phyloP scores from a whole-genome alignment of 306 rosid species.

The Rosa persica region DNA sequence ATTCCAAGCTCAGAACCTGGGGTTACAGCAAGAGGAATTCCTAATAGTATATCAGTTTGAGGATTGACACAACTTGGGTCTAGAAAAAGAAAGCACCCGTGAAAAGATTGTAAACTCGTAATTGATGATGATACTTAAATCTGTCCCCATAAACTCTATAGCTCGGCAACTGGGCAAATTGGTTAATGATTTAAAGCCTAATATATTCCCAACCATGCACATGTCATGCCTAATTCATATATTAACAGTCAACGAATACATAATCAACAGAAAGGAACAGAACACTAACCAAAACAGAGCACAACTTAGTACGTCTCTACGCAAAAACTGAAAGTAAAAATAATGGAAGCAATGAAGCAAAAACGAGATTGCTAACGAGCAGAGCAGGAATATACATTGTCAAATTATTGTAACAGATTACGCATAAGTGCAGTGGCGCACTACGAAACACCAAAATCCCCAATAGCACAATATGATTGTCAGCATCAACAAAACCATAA shows the following conservation, averaged over 20 bases:
- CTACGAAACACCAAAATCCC: background rate
- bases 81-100: background rate
- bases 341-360: background rate
- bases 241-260: background rate
- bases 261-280: background rate
- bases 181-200: background rate
- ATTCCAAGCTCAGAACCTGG: slow-evolving; percentile 82
- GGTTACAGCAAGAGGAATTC: slow-evolving; percentile 84
- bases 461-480: background rate
- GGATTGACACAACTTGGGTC: background rate
- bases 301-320: background rate
- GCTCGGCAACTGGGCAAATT: background rate
- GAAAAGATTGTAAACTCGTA: background rate
- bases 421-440: background rate
- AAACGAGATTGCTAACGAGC: background rate
- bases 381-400: background rate
- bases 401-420: background rate
- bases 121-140: background rate
- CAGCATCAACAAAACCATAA: background rate
- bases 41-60: slow-evolving; percentile 75
- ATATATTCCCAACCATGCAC: background rate
- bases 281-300: background rate
- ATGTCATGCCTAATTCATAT: too few species aligned
- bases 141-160: background rate
- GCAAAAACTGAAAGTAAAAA: background rate